Conservation (phyloP, 2,329 filamentous ascomycete species). For the Fusarium siculi region DNA sequence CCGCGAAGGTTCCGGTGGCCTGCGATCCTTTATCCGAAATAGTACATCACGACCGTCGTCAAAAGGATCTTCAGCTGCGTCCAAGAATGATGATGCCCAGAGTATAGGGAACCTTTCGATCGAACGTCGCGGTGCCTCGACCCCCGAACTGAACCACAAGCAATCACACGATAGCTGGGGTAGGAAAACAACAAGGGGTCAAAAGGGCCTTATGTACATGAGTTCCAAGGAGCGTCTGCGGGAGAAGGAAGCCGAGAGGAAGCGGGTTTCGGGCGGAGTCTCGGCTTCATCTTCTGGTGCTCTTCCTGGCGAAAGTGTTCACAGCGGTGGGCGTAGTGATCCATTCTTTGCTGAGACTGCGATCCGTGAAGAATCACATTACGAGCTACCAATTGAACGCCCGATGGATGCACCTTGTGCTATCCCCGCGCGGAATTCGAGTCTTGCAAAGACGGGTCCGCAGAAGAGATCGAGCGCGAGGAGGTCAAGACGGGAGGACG, state of each 20-base stretch:
- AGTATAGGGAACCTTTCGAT: conserved; percentile 74
- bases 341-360: conserved; percentile 63
- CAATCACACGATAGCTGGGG: conserved; percentile 72
- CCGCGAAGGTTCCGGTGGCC: conserved; percentile 60
- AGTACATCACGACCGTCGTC: conserved; percentile 67
- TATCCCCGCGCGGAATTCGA: conserved; percentile 76
- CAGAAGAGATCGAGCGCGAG: conserved; percentile 64
- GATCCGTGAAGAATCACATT: conserved; percentile 65
- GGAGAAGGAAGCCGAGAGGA: conserved; percentile 71
- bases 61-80: conserved; percentile 63
- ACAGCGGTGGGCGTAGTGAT: conserved; percentile 54
- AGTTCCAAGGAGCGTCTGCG: conserved; percentile 75
- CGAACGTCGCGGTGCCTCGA: conserved; percentile 63
- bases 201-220: conserved; percentile 77
- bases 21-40: conserved; percentile 69
- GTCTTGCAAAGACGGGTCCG: conserved; percentile 67
- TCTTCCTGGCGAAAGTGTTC: conserved; percentile 52
- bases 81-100: conserved; percentile 66
- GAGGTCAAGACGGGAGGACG: conserved; percentile 60
- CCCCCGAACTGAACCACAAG: conserved; percentile 62
- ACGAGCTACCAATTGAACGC: conserved; percentile 43
- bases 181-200: conserved; percentile 63
- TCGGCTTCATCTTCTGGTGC: conserved; percentile 44
- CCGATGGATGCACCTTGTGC: conserved; percentile 56
- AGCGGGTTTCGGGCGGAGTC: conserved; percentile 54